These are phyloP conservation scores for Aspergillus sojae DNA, from an alignment of 2,329 filamentous ascomycete genomes.

Conservation along the genomic window DNA sequence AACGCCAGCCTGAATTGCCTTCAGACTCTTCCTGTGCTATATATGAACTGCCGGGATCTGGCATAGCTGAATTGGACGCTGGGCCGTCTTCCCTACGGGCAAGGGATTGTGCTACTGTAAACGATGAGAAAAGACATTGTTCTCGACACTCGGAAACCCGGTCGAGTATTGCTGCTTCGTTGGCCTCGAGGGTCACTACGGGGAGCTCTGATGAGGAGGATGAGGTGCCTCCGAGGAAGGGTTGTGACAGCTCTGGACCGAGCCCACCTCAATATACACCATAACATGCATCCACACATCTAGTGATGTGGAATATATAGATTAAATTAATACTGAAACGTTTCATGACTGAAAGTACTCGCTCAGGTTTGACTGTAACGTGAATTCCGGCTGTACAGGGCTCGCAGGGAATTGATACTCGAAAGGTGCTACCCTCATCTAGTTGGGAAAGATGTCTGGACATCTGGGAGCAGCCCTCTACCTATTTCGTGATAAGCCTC, in stretches of 20 bases:
- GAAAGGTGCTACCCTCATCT: too few species aligned
- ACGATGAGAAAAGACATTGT: neutral
- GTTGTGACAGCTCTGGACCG: too few species aligned
- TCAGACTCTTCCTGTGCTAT: neutral
- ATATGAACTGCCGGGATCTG: neutral
- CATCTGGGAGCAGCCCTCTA: too few species aligned
- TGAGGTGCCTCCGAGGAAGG: too few species aligned
- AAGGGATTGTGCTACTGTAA: neutral
- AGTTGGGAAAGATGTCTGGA: too few species aligned
- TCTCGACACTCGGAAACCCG: neutral
- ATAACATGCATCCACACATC: neutral
- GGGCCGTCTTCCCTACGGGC: neutral
- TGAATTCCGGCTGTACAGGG: too few species aligned
- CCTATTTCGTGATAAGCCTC: too few species aligned
- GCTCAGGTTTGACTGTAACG: too few species aligned
- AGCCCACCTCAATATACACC: constrained; percentile 4
- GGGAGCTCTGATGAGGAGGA: neutral
- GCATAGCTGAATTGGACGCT: neutral
- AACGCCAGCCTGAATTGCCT: neutral
- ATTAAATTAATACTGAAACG: neutral
- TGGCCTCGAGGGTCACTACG: neutral
- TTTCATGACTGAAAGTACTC: neutral
- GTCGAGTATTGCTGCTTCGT: constrained; percentile 7
- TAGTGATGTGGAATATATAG: neutral
- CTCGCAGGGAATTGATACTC: too few species aligned